A percentile compares a stretch with the other conserved stretches of the same genome.
These are phyloP conservation scores for Sherardia arvensis DNA, from an alignment of 257 asterid species.

Conservation along the genomic window DNA sequence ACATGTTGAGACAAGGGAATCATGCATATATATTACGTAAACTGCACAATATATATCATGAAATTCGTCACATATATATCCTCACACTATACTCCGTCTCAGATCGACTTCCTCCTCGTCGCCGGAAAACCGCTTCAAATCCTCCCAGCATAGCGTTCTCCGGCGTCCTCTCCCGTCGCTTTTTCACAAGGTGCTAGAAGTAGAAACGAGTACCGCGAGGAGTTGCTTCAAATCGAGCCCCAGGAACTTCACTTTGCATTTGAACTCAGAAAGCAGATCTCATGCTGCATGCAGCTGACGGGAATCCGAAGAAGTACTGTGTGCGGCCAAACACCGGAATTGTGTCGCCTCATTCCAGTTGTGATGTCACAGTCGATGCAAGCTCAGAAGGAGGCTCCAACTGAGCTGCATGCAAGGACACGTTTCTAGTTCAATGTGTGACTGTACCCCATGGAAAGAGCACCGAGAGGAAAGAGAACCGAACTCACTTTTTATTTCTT, in stretches of 20 bases:
- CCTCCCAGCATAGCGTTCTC: no score
- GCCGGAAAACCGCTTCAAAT: no score
- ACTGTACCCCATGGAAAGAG: slow-evolving; percentile 48
- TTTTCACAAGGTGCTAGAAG: neutral
- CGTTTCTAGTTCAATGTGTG: slow-evolving; percentile 82
- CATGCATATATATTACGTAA: no score
- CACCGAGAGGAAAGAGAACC: no score
- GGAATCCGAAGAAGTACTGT: slow-evolving; percentile 95
- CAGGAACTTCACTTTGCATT: slow-evolving; percentile 71
- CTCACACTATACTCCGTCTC: no score
- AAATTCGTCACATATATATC: no score
- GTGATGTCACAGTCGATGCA: slow-evolving; percentile 90
- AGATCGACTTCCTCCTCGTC: no score
- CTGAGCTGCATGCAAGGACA: slow-evolving; percentile 94
- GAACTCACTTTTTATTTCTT: no score
- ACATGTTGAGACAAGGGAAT: no score
- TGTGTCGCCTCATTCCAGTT: slow-evolving; percentile 69
- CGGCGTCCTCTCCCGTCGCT: neutral
- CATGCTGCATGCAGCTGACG: slow-evolving; percentile 58
- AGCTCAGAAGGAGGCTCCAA: slow-evolving; percentile 94
- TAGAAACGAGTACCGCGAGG: slow-evolving; percentile 39
- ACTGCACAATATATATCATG: no score
- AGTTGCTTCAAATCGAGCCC: slow-evolving; percentile 69
- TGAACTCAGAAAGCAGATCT: slow-evolving; percentile 85
- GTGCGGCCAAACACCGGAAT: slow-evolving; percentile 97